A percentile compares a stretch with the other conserved stretches of the same genome.
These are phyloP conservation scores for Kodamaea sp. DNA, from an alignment of 1,139 yeast genomes.

Conservation along the genomic window DNA sequence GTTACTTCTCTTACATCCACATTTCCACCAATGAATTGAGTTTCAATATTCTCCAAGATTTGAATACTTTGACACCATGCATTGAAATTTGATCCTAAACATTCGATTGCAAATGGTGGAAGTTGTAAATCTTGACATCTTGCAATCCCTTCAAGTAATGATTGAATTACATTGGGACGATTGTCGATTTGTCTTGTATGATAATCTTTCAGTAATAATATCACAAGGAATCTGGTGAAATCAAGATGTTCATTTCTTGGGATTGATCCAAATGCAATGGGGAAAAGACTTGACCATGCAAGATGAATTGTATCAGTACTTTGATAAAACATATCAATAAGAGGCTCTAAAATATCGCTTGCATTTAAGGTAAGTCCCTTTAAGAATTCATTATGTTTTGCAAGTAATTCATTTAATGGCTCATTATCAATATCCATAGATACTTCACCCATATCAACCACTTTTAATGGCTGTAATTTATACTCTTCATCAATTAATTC, in stretches of 20 bases:
- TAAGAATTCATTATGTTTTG: constrained; percentile 52
- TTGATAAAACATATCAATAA: constrained; percentile 78
- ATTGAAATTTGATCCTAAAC: constrained; percentile 80
- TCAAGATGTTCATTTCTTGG: constrained; percentile 80
- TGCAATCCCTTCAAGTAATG: constrained; percentile 78
- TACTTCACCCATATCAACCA: constrained; percentile 5
- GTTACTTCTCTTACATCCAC: constrained; percentile 79
- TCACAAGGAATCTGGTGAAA: constrained; percentile 73
- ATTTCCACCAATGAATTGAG: constrained; percentile 61
- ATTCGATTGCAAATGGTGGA: constrained; percentile 95
- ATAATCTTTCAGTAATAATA: constrained; percentile 82
- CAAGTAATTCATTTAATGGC: constrained; percentile 35
- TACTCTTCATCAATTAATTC: constrained; percentile 47
- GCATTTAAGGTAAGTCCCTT: constrained; percentile 45
- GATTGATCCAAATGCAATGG: constrained; percentile 68
- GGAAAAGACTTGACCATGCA: constrained; percentile 86
- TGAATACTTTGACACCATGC: constrained; percentile 91
- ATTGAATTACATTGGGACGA: constrained; percentile 84
- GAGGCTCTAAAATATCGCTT: constrained; percentile 60
- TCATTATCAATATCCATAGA: constrained; percentile 25
- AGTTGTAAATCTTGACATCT: constrained; percentile 67
- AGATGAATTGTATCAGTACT: constrained; percentile 74
- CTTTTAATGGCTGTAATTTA: constrained; percentile 52
- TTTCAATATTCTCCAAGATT: constrained; percentile 73
- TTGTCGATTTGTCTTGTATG: constrained; percentile 85